Base-by-base conservation (phyloP, 768 basidiomycete species). In the Nidularia pulvinata region DNA sequence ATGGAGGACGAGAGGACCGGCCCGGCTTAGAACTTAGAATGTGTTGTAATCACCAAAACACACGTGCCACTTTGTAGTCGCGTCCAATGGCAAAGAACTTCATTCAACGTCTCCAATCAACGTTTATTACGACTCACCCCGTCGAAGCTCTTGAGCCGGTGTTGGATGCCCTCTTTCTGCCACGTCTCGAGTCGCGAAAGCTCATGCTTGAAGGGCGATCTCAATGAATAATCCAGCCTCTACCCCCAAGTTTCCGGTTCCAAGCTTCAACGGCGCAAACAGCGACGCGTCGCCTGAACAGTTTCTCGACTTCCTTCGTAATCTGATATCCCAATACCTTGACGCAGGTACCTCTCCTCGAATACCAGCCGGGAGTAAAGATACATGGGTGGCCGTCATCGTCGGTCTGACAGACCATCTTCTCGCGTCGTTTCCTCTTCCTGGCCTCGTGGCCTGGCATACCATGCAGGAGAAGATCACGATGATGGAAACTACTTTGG, bases 391-490 rank as follows among this genome's bases (percentile, higher is more conserved):
- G 9, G 73, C 75, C 30, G 71, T 86, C 53, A 69, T 86, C 48
- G 61, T 73, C 46, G 79, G 74, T 1, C 68, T 87, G 22, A 74
- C 82, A 1, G 81, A 85, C 45, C 74, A 80, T 54, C 76, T 82
- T 58, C 74, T 84, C 42, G 70, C 70, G 5, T 63, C 73, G 10
- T 84, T 89, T 61, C 84, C 84, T n/a, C 68, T 77, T 7, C 77
- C 82, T n/a, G 71, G 70, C 22, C 65, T 70, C 33, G 69, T 78
- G 25, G 66, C 73, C 2, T 89, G 85, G 82, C 70, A 69, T 42
- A 74, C 76, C 9, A 74, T 83, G 58, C 75, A 82, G 58, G 85
- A 87, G 60, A 84, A 81, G 58, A 71, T 84, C 52, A 75, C 71
- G 51, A 70, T 88, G 57, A 78, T 79, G 4, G 79, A 83, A 42